Conservation (phyloP, 768 basidiomycete species). For the Psilocybe azurescens region DNA sequence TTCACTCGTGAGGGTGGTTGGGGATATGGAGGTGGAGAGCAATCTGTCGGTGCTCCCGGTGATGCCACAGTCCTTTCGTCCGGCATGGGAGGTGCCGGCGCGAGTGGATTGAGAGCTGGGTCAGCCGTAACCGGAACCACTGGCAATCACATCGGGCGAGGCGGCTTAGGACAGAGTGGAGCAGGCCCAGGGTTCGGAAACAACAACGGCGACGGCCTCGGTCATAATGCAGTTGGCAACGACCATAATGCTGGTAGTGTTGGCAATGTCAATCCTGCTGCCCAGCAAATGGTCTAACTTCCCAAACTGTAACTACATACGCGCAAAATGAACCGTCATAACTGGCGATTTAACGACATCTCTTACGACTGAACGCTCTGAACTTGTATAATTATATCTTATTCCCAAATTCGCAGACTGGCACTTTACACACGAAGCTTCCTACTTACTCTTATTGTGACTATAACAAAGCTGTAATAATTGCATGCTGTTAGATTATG, state of each 20-base stretch:
- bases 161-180: neutral
- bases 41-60: slow-evolving; percentile 45
- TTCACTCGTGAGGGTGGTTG: slow-evolving; percentile 53
- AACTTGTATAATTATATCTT: too few species aligned
- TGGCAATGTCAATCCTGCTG: neutral
- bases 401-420: too few species aligned
- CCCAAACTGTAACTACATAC: neutral
- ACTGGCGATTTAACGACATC: too few species aligned
- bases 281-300: slow-evolving; percentile 6
- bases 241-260: neutral
- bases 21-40: slow-evolving; percentile 41
- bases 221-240: neutral
- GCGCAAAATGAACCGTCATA: too few species aligned
- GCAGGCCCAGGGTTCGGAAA: neutral
- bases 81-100: slow-evolving; percentile 17
- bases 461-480: neutral
- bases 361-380: too few species aligned
- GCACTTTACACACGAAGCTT: too few species aligned
- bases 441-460: too few species aligned
- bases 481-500: neutral
- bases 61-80: slow-evolving; percentile 41
- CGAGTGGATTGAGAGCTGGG: slow-evolving; percentile 14
- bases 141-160: slow-evolving; percentile 4
- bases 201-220: neutral
- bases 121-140: slow-evolving; percentile 3